Evolutionary conservation across 495 filamentous ascomycete genomes (phyloP), one percentile per base, ranked within the genome.

Genomic region (Hypoxylon subgilvum): DNA sequence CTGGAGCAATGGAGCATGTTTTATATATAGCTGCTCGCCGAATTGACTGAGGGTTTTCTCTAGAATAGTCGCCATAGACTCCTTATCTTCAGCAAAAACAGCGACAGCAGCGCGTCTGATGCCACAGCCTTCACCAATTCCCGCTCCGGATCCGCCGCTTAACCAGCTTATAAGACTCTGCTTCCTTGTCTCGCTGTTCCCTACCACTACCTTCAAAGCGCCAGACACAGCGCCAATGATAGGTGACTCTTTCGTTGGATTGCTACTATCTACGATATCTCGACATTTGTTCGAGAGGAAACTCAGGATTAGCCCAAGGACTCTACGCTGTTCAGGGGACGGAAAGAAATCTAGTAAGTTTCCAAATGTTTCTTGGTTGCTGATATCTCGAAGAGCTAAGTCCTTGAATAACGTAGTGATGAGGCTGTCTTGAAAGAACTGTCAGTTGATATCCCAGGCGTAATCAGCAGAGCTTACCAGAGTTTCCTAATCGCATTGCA

Each of bases 1-100:
- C 58, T 90, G 86, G 27, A 90, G 67, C 16, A 88, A 82, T 2
- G 91, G 87, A 4, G 87, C 84, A 69, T 96, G 91, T 52, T 86
- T 89, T 62, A 97, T 91, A 65, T 87, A 92, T 28, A 97, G 76
- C 45, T 89, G 85, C 61, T 97, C 92, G 8, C 87, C 89, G 67
- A 96, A 96, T 28, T 88, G 81, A 40, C 74, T 73, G 19, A 96
- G 74, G 43, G 78, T 78, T 65, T 84, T 88, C 53, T 89, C 82
- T 13, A 95, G 65, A 8, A 95, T 66, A 3, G 63, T 70, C 21
- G 79, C 74, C 13, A 91, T 69, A 6, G 76, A 69, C 3, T 75
- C 82, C 54, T 74, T 74, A 30, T 84, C 72, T n/a, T 79, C 63
- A 13, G 81, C 72, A 45, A 89, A 67, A 13, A 79, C 79, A 32